Conservation (phyloP, 345 rosid species). For the Dovyalis caffra region DNA sequence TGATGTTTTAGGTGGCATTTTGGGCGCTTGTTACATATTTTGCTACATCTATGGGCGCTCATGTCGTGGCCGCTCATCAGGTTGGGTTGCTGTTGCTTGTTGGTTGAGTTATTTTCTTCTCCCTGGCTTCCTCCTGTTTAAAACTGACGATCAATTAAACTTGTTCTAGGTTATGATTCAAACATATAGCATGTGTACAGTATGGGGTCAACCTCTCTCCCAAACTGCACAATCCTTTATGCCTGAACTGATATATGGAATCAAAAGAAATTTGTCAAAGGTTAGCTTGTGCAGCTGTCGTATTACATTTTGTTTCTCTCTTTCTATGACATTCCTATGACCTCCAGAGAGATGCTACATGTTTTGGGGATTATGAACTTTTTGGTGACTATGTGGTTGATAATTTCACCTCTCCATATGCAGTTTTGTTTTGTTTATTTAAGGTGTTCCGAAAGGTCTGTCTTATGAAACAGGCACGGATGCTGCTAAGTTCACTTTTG, state of each 20-base stretch:
- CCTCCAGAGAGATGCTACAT: not conserved
- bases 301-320: not conserved
- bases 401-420: not conserved
- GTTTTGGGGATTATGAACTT: not conserved
- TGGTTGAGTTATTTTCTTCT: not conserved
- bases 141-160: constrained; percentile 1
- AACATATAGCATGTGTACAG: constrained; percentile 56
- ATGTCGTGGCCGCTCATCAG: constrained; percentile 86
- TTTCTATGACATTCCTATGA: not conserved
- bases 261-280: constrained; percentile 56
- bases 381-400: not conserved
- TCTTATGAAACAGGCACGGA: constrained; percentile 60
- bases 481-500: constrained; percentile 73
- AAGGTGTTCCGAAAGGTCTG: constrained; percentile 12
- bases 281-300: constrained; percentile 22
- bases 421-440: not conserved
- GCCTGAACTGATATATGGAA: constrained; percentile 82
- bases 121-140: constrained; percentile 2
- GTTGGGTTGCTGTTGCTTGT: constrained; percentile 26
- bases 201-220: constrained; percentile 86
- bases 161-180: constrained; percentile 63
- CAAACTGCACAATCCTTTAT: constrained; percentile 93
- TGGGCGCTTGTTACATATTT: constrained; percentile 71
- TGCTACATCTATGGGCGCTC: constrained; percentile 84
- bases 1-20: constrained; percentile 61